phyloP scores from a whole-genome alignment of 495 filamentous ascomycete genomes.

The Penicillium fimorum region DNA sequence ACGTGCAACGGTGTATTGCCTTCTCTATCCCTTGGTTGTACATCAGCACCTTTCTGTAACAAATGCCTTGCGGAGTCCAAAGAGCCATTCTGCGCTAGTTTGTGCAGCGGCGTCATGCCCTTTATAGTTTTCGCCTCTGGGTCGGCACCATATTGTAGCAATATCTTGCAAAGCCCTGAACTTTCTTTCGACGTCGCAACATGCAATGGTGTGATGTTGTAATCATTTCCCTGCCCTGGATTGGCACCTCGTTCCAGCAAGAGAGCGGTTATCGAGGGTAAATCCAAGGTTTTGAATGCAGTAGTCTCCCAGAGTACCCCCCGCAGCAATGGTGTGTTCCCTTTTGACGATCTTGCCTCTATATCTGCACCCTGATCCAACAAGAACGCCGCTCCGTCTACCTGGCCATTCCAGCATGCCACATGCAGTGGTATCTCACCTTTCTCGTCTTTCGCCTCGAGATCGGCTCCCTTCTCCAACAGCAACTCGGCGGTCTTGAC shows the following conservation, averaged over 20 bases:
- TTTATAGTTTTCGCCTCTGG: neutral
- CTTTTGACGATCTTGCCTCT: neutral
- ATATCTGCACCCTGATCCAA: constrained; percentile 1
- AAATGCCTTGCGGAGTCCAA: neutral
- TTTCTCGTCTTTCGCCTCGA: neutral
- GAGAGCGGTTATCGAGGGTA: neutral
- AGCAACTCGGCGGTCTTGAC: neutral
- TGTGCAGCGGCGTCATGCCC: constrained; percentile 4
- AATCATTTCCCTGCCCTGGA: neutral
- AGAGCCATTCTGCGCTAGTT: neutral
- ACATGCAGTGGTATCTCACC: constrained; percentile 1
- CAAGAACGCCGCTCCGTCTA: neutral
- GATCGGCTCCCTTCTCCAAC: constrained; percentile 4
- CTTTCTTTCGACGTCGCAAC: neutral
- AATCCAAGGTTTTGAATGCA: neutral
- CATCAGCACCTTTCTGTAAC: neutral
- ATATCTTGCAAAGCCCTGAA: neutral
- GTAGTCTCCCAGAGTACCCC: neutral
- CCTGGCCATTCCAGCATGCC: neutral
- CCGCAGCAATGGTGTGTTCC: neutral
- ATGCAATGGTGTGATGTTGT: neutral
- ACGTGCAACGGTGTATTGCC: constrained; percentile 8
- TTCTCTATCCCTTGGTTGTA: neutral
- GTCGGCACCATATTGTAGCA: constrained; percentile 2
- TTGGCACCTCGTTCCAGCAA: constrained; percentile 1